A percentile compares a stretch with the other conserved stretches of the same genome.
These are phyloP conservation scores for Lathyrus tuberosus DNA, from an alignment of 306 rosid species.

Conservation along the genomic window DNA sequence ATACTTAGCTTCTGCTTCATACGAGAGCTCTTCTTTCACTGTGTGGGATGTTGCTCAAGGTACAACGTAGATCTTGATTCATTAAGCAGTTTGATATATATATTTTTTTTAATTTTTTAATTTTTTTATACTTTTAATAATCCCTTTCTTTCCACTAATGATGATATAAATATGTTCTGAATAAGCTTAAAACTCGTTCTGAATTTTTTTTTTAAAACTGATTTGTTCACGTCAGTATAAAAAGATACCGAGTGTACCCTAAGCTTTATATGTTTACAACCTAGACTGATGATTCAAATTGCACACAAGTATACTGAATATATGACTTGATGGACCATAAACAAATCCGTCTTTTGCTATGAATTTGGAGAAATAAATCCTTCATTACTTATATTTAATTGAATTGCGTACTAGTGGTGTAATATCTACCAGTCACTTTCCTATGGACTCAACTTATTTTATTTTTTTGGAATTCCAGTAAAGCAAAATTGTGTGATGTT, in stretches of 20 bases:
- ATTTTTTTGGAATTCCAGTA: neutral
- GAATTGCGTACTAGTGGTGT: neutral
- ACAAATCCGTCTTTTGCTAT: neutral
- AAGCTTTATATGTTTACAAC: slow-evolving; percentile 22
- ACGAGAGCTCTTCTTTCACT: slow-evolving; percentile 80
- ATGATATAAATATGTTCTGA: slow-evolving; percentile 32
- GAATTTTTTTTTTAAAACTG: slow-evolving; percentile 2
- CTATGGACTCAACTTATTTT: neutral
- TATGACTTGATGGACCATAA: slow-evolving; percentile 10
- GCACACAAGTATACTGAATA: slow-evolving; percentile 16
- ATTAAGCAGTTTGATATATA: slow-evolving; percentile 19
- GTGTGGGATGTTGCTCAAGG: slow-evolving; percentile 99
- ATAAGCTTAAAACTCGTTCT: slow-evolving; percentile 23
- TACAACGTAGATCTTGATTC: slow-evolving; percentile 37
- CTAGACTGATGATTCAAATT: neutral
- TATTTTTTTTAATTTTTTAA: neutral
- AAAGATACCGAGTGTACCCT: slow-evolving; percentile 13
- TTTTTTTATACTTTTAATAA: neutral
- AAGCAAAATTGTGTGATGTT: slow-evolving; percentile 13
- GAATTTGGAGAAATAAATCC: slow-evolving; percentile 13
- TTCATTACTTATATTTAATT: neutral
- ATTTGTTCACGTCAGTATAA: slow-evolving; percentile 18
- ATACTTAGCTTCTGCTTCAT: slow-evolving; percentile 88
- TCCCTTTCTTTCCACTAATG: neutral
- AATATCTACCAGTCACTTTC: slow-evolving; percentile 7